These are phyloP conservation scores for Nissolia schottii DNA, from an alignment of 306 rosid genomes.

Conservation along the genomic window DNA sequence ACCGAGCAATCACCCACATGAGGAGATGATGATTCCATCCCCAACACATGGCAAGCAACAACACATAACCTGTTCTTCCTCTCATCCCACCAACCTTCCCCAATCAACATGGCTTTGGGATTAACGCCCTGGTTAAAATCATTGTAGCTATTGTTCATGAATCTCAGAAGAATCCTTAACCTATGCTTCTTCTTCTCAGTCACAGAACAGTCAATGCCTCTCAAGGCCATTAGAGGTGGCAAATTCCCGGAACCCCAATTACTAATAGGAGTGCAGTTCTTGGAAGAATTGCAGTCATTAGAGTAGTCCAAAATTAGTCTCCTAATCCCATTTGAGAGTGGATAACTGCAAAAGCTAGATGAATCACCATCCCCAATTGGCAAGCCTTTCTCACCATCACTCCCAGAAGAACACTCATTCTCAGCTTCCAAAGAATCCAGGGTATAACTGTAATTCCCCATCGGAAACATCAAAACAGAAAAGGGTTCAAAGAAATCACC, in stretches of 20 bases:
- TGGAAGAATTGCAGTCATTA: constrained; percentile 5
- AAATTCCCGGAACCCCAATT: neutral
- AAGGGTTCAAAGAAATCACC: constrained; percentile 26
- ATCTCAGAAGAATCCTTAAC: constrained; percentile 10
- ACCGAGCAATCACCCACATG: constrained; percentile 50
- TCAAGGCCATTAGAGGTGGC: neutral
- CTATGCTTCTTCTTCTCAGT: neutral
- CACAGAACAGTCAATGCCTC: constrained; percentile 9
- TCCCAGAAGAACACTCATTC: neutral
- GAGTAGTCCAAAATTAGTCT: constrained; percentile 17
- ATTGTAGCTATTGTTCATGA: neutral
- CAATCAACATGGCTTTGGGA: constrained; percentile 30
- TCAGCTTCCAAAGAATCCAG: constrained; percentile 16
- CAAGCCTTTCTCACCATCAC: constrained; percentile 16
- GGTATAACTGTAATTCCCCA: constrained; percentile 25
- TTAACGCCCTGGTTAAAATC: constrained; percentile 5
- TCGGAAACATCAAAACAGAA: constrained; percentile 37
- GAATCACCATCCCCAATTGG: neutral
- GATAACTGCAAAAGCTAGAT: constrained; percentile 16
- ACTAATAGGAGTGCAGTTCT: neutral
- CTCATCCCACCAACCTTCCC: constrained; percentile 56
- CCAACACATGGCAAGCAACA: constrained; percentile 36
- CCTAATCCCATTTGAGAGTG: neutral
- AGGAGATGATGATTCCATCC: constrained; percentile 27
- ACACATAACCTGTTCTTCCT: constrained; percentile 21